These are phyloP conservation scores for Fusarium pilosicola DNA, from an alignment of 2,329 filamentous ascomycete genomes.

Conservation along the genomic window DNA sequence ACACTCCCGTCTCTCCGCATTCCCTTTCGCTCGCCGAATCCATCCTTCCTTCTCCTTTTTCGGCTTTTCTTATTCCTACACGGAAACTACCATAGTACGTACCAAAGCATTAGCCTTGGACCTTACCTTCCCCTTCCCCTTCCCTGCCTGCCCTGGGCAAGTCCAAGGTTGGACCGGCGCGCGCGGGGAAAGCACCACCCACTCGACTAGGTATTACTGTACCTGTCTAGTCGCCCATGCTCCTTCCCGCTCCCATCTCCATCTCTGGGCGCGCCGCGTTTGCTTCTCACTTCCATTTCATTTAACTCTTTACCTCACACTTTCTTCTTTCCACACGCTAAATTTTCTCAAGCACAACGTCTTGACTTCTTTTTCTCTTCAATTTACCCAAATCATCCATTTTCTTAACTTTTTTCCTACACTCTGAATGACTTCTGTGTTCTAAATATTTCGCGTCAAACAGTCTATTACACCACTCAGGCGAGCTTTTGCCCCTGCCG, in stretches of 20 bases:
- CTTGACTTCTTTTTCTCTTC: not conserved
- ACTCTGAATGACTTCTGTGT: slow-evolving; percentile 17
- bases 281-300: slow-evolving; percentile 27
- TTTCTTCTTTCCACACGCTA: not conserved
- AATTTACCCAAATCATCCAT: not conserved
- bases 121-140: slow-evolving; percentile 1
- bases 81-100: slow-evolving; percentile 28
- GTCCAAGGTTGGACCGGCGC: slow-evolving; percentile 36
- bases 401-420: not conserved
- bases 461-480: slow-evolving; percentile 12
- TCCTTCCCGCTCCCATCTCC: slow-evolving; percentile 31
- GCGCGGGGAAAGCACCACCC: slow-evolving; percentile 34
- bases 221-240: slow-evolving; percentile 32
- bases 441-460: slow-evolving; percentile 36
- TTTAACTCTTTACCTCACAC: slow-evolving; percentile 9
- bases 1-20: slow-evolving; percentile 3
- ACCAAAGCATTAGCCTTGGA: slow-evolving; percentile 17
- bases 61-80: slow-evolving; percentile 16
- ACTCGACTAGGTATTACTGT: slow-evolving; percentile 19
- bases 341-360: slow-evolving; percentile 10
- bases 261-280: slow-evolving; percentile 39
- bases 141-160: slow-evolving; percentile 20
- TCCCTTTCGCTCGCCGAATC: slow-evolving; percentile 11
- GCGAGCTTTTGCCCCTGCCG: slow-evolving; percentile 18
- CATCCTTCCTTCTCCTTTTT: slow-evolving; percentile 32